Conservation (phyloP, 169 alveolate species). For the Eimeria acervulina region DNA sequence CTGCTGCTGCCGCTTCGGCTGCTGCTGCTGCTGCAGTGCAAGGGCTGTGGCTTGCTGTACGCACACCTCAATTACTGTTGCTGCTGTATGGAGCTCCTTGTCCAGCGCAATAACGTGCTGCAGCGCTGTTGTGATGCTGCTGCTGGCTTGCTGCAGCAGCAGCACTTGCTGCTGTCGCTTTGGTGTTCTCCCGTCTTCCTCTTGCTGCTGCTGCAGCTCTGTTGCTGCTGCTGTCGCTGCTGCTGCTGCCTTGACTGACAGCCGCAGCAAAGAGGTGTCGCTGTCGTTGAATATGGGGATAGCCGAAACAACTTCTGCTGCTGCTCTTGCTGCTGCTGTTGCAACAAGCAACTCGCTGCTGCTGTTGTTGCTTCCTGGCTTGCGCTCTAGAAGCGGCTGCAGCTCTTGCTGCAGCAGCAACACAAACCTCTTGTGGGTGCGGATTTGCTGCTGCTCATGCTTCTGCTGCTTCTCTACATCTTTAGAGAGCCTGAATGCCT, state of each 20-base stretch:
- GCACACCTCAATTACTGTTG: constrained; percentile 32
- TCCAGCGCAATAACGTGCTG: constrained; percentile 2
- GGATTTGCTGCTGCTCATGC: constrained; percentile 59
- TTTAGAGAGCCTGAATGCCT: constrained; percentile 54
- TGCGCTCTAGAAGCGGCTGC: constrained; percentile 59
- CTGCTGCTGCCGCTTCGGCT: constrained; percentile 4
- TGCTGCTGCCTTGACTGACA: constrained; percentile 56
- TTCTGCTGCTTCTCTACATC: constrained; percentile 69
- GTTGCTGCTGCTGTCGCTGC: constrained; percentile 46
- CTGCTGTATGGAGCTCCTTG: constrained; percentile 63
- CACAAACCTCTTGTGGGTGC: constrained; percentile 20
- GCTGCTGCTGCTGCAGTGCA: constrained; percentile 52
- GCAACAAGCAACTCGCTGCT: constrained; percentile 35
- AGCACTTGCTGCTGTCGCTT: neutral
- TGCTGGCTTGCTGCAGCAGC: constrained; percentile 63
- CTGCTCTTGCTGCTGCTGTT: constrained; percentile 71
- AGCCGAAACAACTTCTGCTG: constrained; percentile 45
- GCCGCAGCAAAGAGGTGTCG: constrained; percentile 51
- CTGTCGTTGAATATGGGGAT: constrained; percentile 19
- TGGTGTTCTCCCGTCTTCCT: neutral
- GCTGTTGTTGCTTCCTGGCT: constrained; percentile 18
- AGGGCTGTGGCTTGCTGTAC: constrained; percentile 34
- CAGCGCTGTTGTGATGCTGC: constrained; percentile 33
- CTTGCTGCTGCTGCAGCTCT: constrained; percentile 53
- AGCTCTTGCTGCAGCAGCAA: constrained; percentile 54